Conservation (phyloP, 2,329 filamentous ascomycete genomes). For the Pseudocercospora macadamiae region DNA sequence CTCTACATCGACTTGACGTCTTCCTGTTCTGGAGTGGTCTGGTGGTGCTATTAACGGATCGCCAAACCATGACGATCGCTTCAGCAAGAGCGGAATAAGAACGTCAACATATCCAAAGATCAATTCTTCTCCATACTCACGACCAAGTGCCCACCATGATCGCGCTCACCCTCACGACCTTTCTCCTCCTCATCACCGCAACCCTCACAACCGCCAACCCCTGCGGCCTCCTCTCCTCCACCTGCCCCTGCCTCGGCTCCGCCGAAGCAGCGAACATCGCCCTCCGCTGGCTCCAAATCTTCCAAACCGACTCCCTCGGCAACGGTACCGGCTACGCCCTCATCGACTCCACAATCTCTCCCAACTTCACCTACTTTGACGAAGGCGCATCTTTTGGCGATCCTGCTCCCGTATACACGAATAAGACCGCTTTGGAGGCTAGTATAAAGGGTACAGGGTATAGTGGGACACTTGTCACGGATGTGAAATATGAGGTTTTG, state of each 20-base stretch:
- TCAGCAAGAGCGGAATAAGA: background rate
- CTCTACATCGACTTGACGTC: background rate
- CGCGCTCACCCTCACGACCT: too few relatives aligned
- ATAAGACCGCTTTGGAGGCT: slow-evolving; percentile 9
- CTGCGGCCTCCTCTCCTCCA: background rate
- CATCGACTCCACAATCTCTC: slow-evolving; percentile 11
- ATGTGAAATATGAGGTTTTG: slow-evolving; percentile 13
- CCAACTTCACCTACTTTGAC: slow-evolving; percentile 13
- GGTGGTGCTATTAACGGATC: too few relatives aligned
- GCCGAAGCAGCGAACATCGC: slow-evolving; percentile 18
- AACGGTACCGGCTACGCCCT: slow-evolving; percentile 15
- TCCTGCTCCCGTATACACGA: slow-evolving; percentile 11
- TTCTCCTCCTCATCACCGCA: background rate
- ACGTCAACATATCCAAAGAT: too few relatives aligned
- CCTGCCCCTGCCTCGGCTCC: slow-evolving; percentile 13
- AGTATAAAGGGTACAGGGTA: slow-evolving; percentile 11
- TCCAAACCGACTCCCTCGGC: slow-evolving; percentile 17
- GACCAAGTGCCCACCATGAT: background rate
- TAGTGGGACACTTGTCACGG: slow-evolving; percentile 10
- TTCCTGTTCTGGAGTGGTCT: too few relatives aligned
- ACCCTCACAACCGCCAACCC: background rate
- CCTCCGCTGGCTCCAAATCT: slow-evolving; percentile 18
- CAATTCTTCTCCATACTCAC: background rate
- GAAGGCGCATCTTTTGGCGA: slow-evolving; percentile 17
- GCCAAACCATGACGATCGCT: too few relatives aligned